These are phyloP conservation scores for Linnemannia elongata DNA, from an alignment of 192 early-diverging fungal genomes.

Conservation along the genomic window DNA sequence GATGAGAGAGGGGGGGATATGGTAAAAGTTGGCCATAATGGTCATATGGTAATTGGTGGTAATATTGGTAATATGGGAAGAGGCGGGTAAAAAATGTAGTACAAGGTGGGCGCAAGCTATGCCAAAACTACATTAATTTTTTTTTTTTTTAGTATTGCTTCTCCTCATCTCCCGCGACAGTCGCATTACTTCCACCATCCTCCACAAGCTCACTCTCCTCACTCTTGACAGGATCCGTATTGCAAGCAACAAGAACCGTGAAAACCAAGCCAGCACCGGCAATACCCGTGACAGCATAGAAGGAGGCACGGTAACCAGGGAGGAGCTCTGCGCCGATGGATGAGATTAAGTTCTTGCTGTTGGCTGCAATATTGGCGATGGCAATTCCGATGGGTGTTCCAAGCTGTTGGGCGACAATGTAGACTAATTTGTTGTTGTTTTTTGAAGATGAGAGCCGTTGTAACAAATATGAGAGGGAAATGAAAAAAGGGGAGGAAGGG, in stretches of 20 bases:
- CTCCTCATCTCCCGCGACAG: not conserved
- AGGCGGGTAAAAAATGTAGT: too few species aligned
- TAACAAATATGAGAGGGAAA: not conserved
- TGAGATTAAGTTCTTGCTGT: slow-evolving; percentile 21
- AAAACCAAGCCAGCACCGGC: slow-evolving; percentile 19
- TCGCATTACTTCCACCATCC: not conserved
- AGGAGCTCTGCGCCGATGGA: slow-evolving; percentile 23
- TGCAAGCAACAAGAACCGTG: slow-evolving; percentile 17
- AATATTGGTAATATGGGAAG: too few species aligned
- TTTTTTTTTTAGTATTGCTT: too few species aligned
- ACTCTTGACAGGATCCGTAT: slow-evolving; percentile 13
- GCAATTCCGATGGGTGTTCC: slow-evolving; percentile 57
- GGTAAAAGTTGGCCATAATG: too few species aligned
- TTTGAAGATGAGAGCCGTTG: not conserved
- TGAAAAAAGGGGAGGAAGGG: not conserved
- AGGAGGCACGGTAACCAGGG: slow-evolving; percentile 38
- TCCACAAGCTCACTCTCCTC: not conserved
- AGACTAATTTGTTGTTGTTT: slow-evolving; percentile 29
- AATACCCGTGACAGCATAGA: slow-evolving; percentile 33
- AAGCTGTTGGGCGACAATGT: slow-evolving; percentile 49
- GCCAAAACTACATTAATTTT: too few species aligned
- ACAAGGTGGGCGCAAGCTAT: too few species aligned
- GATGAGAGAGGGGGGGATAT: too few species aligned
- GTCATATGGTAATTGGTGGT: too few species aligned
- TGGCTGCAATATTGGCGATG: slow-evolving; percentile 46